These are phyloP conservation scores for Cystofilobasidium ferigula DNA, from an alignment of 768 basidiomycete genomes.

Conservation along the genomic window DNA sequence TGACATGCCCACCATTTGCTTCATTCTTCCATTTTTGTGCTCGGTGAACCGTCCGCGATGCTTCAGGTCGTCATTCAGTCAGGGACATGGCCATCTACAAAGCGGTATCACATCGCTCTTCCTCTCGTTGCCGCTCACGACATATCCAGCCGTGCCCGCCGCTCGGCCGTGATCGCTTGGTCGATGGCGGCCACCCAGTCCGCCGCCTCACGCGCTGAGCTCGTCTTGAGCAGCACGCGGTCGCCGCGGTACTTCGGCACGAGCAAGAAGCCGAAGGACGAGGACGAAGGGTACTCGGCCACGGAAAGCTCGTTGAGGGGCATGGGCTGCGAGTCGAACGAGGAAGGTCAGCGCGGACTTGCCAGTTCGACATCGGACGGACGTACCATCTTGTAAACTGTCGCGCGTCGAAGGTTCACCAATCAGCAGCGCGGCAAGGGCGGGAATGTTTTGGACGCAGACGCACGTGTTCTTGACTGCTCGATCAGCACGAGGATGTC, in stretches of 20 bases:
- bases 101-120: not conserved
- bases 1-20: too few species aligned
- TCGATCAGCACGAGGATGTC: conserved; percentile 12
- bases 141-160: not conserved
- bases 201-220: not conserved
- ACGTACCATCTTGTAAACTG: conserved; percentile 11
- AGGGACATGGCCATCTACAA: too few species aligned
- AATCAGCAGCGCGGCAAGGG: not conserved
- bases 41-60: too few species aligned
- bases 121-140: not conserved
- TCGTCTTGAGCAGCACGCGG: not conserved
- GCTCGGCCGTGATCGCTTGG: conserved; percentile 9
- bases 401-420: not conserved
- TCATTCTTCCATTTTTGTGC: too few species aligned
- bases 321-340: not conserved
- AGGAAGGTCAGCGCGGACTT: not conserved
- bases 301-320: conserved; percentile 17
- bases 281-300: not conserved
- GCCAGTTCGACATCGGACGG: not conserved
- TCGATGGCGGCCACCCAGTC: conserved; percentile 22
- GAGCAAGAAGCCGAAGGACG: conserved; percentile 11
- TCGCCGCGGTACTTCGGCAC: conserved; percentile 19
- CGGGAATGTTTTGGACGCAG: too few species aligned
- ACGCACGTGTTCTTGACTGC: not conserved
- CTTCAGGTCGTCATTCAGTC: too few species aligned